A percentile compares a stretch with the other conserved stretches of the same genome.
Evolutionary conservation across 2,329 filamentous ascomycete genomes (phyloP).

Genomic region (Hypoxylon sp.): DNA sequence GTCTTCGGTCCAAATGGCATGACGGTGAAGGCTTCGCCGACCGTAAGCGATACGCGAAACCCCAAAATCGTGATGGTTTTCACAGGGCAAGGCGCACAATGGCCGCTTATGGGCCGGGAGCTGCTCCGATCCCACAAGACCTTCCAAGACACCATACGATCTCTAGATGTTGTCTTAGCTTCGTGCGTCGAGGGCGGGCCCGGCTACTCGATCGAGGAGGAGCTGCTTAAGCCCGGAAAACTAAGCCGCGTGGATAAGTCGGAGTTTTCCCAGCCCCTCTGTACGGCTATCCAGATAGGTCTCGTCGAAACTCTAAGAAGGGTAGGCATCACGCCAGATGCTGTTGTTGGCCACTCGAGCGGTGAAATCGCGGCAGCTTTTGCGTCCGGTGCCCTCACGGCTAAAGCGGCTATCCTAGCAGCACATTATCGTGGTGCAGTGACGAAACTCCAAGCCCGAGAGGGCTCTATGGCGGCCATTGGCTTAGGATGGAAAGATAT

Average conservation of each 20-base stretch:
- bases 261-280: slow-evolving; percentile 48
- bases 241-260: slow-evolving; percentile 39
- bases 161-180: too few species aligned
- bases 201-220: slow-evolving; percentile 16
- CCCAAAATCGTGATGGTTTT: slow-evolving; percentile 38
- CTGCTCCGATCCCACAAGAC: slow-evolving; percentile 25
- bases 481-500: slow-evolving; percentile 45
- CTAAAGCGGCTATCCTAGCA: slow-evolving; percentile 54
- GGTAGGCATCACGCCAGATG: slow-evolving; percentile 26
- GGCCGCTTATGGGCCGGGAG: slow-evolving; percentile 40
- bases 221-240: slow-evolving; percentile 25
- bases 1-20: too few species aligned
- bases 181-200: background rate
- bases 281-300: slow-evolving; percentile 42
- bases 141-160: slow-evolving; percentile 20
- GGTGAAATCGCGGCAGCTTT: slow-evolving; percentile 61
- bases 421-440: slow-evolving; percentile 57
- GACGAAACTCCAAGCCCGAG: slow-evolving; percentile 32
- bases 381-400: slow-evolving; percentile 52
- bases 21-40: too few species aligned
- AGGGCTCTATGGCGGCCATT: slow-evolving; percentile 52
- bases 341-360: slow-evolving; percentile 48
- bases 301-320: slow-evolving; percentile 33
- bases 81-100: slow-evolving; percentile 44
- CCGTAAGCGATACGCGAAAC: background rate